Evolutionary conservation across 768 basidiomycete genomes (phyloP).

Genomic region (Naganishia kalamii): DNA sequence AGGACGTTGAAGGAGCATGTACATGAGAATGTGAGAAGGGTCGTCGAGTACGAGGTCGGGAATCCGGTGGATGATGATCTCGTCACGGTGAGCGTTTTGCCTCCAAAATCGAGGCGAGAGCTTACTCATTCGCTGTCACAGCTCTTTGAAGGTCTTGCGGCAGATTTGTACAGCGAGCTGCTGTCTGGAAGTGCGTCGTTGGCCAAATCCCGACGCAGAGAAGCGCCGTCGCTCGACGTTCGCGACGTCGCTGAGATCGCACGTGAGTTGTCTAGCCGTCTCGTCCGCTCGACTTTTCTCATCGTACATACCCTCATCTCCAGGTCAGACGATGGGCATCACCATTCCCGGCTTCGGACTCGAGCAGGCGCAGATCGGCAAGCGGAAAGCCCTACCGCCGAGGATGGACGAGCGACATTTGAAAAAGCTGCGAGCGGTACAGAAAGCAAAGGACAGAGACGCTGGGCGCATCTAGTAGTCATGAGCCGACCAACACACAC

Average conservation of each 20-base stretch:
- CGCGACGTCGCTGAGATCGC: not conserved
- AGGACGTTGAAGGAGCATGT: conserved; percentile 5
- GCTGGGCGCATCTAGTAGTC: not conserved
- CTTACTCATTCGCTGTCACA: not conserved
- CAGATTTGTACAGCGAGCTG: not conserved
- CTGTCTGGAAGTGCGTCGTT: not conserved
- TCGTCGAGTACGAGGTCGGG: not conserved
- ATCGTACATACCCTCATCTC: not conserved
- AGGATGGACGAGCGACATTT: conserved; percentile 4
- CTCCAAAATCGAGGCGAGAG: no score
- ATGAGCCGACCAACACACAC: no score
- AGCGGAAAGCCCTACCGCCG: conserved; percentile 4
- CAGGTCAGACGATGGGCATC: conserved; percentile 6
- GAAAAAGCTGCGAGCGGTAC: conserved; percentile 8
- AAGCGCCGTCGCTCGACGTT: not conserved
- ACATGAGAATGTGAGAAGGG: conserved; percentile 6
- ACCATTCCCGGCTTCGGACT: conserved; percentile 9
- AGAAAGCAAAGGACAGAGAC: conserved; percentile 3
- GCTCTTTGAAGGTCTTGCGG: not conserved
- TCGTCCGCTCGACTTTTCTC: not conserved
- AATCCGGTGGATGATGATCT: conserved; percentile 5
- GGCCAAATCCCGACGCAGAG: not conserved
- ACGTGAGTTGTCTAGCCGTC: no score
- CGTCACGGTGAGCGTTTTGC: not conserved
- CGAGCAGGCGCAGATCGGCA: conserved; percentile 8